phyloP scores from a whole-genome alignment of 352 stramenopile genomes.

The Pythium inflatum region DNA sequence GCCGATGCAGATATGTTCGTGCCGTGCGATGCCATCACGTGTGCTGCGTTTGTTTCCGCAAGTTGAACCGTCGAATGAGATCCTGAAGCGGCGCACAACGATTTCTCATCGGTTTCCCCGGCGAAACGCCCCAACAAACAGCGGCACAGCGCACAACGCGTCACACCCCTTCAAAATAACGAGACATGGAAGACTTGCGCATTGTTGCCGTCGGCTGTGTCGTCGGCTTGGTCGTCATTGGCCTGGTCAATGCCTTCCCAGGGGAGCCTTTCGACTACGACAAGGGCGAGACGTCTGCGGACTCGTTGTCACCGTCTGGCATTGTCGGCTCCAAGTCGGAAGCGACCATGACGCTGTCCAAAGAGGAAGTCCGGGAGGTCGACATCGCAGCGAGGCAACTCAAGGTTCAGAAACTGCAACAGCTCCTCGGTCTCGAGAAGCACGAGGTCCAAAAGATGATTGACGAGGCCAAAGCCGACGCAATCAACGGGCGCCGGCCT shows the following conservation, averaged over 20 bases:
- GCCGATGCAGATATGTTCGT: no score
- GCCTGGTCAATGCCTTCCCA: conserved; percentile 49
- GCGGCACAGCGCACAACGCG: no score
- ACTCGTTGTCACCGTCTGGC: background rate
- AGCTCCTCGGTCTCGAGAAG: conserved; percentile 57
- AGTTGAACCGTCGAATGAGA: no score
- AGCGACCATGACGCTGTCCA: no score
- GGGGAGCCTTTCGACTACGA: conserved; percentile 67
- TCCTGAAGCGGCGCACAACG: background rate
- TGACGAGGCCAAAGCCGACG: conserved; percentile 40
- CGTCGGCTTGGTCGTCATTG: conserved; percentile 51
- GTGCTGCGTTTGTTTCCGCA: no score
- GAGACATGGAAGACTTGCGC: conserved; percentile 49
- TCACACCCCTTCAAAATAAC: no score
- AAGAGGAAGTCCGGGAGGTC: conserved; percentile 27
- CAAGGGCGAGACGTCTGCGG: conserved; percentile 2
- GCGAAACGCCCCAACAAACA: background rate
- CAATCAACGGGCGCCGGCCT: conserved; percentile 28
- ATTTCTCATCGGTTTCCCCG: background rate
- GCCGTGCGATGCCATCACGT: no score
- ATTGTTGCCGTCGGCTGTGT: conserved; percentile 46
- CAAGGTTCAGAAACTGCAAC: conserved; percentile 62
- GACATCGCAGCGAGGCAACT: conserved; percentile 44
- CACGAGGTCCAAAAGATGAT: conserved; percentile 48
- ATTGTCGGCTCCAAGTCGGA: background rate